These are phyloP conservation scores for Malania oleifera DNA, from an alignment of 164 flowering plant species.

Conservation along the genomic window DNA sequence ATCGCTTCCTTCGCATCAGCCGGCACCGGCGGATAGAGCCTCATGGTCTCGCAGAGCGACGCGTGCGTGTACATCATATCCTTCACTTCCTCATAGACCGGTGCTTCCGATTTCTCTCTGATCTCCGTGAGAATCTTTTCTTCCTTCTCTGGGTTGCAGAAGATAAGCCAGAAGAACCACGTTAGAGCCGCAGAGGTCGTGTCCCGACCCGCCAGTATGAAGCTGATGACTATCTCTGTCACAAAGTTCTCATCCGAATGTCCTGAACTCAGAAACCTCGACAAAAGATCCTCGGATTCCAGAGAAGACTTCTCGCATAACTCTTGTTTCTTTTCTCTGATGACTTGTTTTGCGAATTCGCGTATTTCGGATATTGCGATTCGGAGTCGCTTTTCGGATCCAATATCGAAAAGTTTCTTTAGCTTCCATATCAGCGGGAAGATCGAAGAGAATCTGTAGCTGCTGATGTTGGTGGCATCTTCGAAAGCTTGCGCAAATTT, in stretches of 20 bases:
- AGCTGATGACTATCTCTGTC: slow-evolving; percentile 34
- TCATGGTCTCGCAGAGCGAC: slow-evolving; percentile 31
- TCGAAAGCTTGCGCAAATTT: too few relatives aligned
- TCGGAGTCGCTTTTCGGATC: too few relatives aligned
- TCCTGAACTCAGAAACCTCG: slow-evolving; percentile 10
- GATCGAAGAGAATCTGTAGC: too few relatives aligned
- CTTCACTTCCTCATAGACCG: slow-evolving; percentile 29
- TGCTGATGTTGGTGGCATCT: too few relatives aligned
- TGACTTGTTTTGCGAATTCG: slow-evolving; percentile 11
- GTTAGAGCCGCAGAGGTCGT: slow-evolving; percentile 45
- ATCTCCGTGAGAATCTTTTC: slow-evolving; percentile 28
- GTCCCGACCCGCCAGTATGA: slow-evolving; percentile 46
- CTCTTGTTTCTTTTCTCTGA: slow-evolving; percentile 11
- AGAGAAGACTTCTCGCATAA: slow-evolving; percentile 1
- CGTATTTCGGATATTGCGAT: too few relatives aligned
- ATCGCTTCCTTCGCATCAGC: slow-evolving; percentile 20
- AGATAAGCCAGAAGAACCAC: slow-evolving; percentile 47
- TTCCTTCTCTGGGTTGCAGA: slow-evolving; percentile 22
- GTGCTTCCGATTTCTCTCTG: slow-evolving; percentile 4
- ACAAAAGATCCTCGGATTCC: slow-evolving; percentile 10
- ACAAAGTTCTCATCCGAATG: slow-evolving; percentile 15
- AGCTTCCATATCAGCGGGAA: too few relatives aligned
- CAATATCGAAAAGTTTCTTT: too few relatives aligned
- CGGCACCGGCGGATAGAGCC: slow-evolving; percentile 35
- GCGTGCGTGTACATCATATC: slow-evolving; percentile 31